A percentile compares a stretch with the other conserved stretches of the same genome.
Evolutionary conservation across 169 alveolate genomes (phyloP).

Genomic region (Perkinsus chesapeaki): DNA sequence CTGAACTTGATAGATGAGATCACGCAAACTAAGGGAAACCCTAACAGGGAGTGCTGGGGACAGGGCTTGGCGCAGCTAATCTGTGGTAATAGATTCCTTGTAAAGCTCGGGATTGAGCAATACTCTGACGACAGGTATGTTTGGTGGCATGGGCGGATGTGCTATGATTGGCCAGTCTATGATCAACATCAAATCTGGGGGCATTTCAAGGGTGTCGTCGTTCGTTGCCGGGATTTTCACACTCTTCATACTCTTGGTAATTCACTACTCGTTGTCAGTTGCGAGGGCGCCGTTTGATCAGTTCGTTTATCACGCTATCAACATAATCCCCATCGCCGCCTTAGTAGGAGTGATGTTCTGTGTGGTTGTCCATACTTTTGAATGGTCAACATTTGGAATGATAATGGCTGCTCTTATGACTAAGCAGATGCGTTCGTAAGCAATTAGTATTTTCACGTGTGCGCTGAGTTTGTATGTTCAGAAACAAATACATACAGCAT

Average conservation of each 20-base stretch:
- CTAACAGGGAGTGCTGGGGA: neutral
- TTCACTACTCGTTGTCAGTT: neutral
- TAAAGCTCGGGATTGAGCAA: neutral
- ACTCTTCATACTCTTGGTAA: neutral
- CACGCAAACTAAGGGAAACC: neutral
- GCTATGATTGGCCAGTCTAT: conserved; percentile 16
- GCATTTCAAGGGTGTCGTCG: neutral
- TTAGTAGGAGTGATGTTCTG: conserved; percentile 18
- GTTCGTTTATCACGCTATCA: neutral
- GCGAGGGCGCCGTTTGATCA: neutral
- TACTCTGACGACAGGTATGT: neutral
- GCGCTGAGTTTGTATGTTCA: neutral
- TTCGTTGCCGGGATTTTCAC: conserved; percentile 5
- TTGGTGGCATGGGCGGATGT: conserved; percentile 16
- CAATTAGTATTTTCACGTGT: neutral
- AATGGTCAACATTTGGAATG: neutral
- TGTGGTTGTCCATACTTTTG: conserved; percentile 10
- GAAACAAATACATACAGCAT: neutral
- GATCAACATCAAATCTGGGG: conserved; percentile 10
- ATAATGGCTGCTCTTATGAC: neutral
- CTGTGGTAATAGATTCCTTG: neutral
- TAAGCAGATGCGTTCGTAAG: conserved; percentile 8
- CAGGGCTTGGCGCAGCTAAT: conserved; percentile 7
- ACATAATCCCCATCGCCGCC: neutral
- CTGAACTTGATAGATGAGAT: conserved; percentile 11